Evolutionary conservation across 768 basidiomycete genomes (phyloP).

Genomic region (Tephrocybe rancida): DNA sequence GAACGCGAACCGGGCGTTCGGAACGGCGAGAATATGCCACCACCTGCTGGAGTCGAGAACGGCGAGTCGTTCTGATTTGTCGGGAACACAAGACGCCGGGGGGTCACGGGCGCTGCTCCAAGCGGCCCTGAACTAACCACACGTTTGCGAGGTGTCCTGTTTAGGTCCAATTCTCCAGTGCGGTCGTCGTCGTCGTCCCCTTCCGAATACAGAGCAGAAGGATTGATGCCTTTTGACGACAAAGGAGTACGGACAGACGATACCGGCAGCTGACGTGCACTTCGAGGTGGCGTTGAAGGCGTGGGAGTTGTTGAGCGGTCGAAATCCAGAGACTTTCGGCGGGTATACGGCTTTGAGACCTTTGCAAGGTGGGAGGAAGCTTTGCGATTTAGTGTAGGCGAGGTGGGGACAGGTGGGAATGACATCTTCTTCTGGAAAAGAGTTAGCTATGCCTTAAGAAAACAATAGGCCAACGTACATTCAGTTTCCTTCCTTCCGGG

Average conservation of each 20-base stretch:
- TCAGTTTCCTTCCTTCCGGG: conserved; percentile 23
- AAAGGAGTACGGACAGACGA: conserved; percentile 25
- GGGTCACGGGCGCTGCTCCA: conserved; percentile 36
- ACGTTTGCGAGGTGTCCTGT: conserved; percentile 42
- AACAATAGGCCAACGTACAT: conserved; percentile 22
- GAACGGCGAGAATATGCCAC: conserved; percentile 36
- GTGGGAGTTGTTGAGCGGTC: conserved; percentile 16
- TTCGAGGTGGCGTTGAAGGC: conserved; percentile 23
- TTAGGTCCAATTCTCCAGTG: conserved; percentile 22
- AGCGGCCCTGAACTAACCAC: conserved; percentile 20
- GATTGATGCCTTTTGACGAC: conserved; percentile 31
- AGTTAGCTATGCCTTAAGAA: conserved; percentile 13
- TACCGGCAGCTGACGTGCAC: conserved; percentile 19
- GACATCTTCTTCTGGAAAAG: conserved; percentile 32
- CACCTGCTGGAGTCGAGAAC: conserved; percentile 37
- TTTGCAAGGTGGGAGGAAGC: conserved; percentile 13
- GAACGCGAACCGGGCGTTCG: conserved; percentile 52
- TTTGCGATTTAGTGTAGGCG: conserved; percentile 47
- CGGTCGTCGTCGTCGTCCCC: conserved; percentile 19
- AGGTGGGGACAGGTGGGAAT: conserved; percentile 45
- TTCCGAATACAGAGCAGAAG: conserved; percentile 28
- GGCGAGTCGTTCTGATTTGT: conserved; percentile 38
- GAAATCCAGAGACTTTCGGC: conserved; percentile 9
- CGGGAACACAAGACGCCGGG: conserved; percentile 39
- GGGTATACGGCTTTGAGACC: conserved; percentile 19